phyloP scores from a whole-genome alignment of 2,329 filamentous ascomycete genomes.

The Penicillium polonicum region DNA sequence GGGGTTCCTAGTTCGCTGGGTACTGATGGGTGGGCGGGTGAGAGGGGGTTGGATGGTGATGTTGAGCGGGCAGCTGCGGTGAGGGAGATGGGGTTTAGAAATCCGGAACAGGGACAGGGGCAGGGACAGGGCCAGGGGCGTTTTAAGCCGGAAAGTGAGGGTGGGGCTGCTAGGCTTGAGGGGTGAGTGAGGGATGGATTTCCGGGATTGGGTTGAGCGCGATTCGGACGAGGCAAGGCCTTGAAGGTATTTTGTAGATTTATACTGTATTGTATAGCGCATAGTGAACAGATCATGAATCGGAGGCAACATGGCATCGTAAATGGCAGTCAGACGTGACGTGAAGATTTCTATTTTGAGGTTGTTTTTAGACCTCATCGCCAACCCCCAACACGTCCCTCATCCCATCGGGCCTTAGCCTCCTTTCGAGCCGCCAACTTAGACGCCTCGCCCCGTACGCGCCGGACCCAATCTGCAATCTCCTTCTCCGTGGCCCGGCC shows the following conservation, averaged over 20 bases:
- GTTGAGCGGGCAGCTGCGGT: conserved; percentile 20
- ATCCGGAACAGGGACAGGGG: not conserved
- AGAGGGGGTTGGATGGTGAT: conserved; percentile 11
- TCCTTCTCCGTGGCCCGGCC: conserved; percentile 72
- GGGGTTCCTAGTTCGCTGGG: conserved; percentile 35
- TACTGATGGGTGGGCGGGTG: conserved; percentile 29
- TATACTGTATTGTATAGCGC: not conserved
- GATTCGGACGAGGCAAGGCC: not conserved
- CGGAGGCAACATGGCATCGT: conserved; percentile 13
- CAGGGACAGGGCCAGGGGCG: not conserved
- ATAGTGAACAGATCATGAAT: not conserved
- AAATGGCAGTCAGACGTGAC: not conserved
- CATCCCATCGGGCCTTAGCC: conserved; percentile 91
- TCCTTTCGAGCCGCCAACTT: conserved; percentile 78
- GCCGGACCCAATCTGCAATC: conserved; percentile 76
- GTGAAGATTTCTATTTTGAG: not conserved
- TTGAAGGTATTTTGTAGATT: not conserved
- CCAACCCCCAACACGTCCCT: conserved; percentile 93
- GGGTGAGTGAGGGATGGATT: not conserved
- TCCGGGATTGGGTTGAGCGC: too few species aligned
- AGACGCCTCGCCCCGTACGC: conserved; percentile 77
- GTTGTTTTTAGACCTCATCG: conserved; percentile 49
- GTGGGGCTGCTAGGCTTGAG: not conserved
- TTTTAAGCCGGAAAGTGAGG: not conserved
- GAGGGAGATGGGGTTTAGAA: not conserved